phyloP scores from a whole-genome alignment of 805 yeast genomes.

The Lachancea quebecensis region DNA sequence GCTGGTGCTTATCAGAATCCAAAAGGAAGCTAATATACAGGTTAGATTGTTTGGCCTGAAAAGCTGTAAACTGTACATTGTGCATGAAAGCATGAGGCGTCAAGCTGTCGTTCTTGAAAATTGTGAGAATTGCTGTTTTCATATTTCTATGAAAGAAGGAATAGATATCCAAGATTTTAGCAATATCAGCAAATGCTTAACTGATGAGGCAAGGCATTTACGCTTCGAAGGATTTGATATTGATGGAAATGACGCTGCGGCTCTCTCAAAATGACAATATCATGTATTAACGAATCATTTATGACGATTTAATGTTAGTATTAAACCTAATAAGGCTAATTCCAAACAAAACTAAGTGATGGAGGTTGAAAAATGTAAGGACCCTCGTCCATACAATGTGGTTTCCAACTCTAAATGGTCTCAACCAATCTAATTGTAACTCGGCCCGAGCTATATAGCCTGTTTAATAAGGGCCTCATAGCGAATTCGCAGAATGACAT shows the following conservation, averaged over 20 bases:
- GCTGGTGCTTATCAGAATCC: not conserved
- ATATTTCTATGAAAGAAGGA: not conserved
- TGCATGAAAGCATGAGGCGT: not conserved
- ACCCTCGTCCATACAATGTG: not conserved
- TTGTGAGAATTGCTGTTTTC: not conserved
- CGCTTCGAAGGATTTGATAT: not conserved
- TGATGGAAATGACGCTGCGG: not conserved
- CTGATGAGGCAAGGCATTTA: not conserved
- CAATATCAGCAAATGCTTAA: not conserved
- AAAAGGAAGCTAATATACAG: not conserved
- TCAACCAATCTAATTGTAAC: no score
- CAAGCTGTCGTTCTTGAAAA: not conserved
- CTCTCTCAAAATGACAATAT: not conserved
- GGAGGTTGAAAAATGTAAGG: not conserved
- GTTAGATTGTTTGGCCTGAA: not conserved
- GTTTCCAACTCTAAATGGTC: no score
- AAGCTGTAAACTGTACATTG: not conserved
- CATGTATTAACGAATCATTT: not conserved
- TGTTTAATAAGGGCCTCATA: no score
- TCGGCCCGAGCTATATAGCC: no score
- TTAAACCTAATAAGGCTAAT: not conserved
- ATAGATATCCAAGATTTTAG: not conserved
- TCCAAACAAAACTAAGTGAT: not conserved
- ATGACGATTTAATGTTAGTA: not conserved
- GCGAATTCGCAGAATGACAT: slow-evolving; percentile 9